Evolutionary conservation across 306 rosid genomes (phyloP).

Genomic region (Trifolium subterraneum): DNA sequence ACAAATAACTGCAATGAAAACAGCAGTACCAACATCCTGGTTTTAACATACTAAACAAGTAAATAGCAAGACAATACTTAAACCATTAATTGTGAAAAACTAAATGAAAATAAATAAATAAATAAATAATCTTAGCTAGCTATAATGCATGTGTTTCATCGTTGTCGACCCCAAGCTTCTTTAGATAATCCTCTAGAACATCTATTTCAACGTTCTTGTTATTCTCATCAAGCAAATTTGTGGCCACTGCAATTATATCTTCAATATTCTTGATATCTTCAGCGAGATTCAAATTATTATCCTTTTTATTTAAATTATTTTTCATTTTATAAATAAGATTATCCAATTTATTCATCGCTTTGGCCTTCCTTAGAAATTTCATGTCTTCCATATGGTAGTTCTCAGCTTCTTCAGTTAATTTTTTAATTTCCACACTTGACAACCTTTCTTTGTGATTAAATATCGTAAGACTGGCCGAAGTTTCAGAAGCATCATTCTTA

Average conservation of each 20-base stretch:
- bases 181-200: background rate
- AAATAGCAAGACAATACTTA: background rate
- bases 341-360: conserved; percentile 43
- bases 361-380: background rate
- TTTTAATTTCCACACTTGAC: conserved; percentile 49
- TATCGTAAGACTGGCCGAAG: background rate
- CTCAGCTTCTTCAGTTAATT: conserved; percentile 52
- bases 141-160: background rate
- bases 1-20: too few relatives aligned
- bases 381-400: conserved; percentile 50
- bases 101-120: background rate
- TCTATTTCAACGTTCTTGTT: background rate
- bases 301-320: conserved; percentile 36
- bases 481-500: background rate
- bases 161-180: background rate
- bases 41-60: too few relatives aligned
- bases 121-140: background rate
- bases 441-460: conserved; percentile 38
- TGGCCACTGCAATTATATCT: conserved; percentile 28
- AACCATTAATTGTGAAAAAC: background rate
- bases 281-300: background rate
- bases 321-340: conserved; percentile 46
- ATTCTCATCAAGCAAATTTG: background rate
- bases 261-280: conserved; percentile 44
- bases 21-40: too few relatives aligned